These are phyloP conservation scores for Exophiala mesophila DNA, from an alignment of 2,329 filamentous ascomycete genomes.

Conservation along the genomic window DNA sequence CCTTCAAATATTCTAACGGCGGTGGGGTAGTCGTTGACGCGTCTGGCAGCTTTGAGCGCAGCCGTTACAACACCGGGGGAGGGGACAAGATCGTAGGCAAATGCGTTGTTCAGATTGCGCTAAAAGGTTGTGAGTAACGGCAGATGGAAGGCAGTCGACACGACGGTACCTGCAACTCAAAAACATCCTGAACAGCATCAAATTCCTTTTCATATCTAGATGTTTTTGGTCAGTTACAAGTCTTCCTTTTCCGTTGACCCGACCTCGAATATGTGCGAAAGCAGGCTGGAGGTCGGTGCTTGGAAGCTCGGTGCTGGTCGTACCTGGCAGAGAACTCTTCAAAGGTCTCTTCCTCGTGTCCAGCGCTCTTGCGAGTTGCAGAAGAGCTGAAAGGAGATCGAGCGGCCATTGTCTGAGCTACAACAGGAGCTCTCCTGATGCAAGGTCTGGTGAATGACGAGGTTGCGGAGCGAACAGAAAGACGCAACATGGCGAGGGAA, in stretches of 20 bases:
- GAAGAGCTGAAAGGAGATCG: constrained; percentile 40
- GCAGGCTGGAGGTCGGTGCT: neutral
- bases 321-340: constrained; percentile 99
- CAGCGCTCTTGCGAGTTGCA: constrained; percentile 53
- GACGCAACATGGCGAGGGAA: constrained; percentile 64
- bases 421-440: constrained; percentile 24
- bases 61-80: constrained; percentile 85
- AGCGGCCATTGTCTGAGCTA: constrained; percentile 21
- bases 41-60: constrained; percentile 85
- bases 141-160: neutral
- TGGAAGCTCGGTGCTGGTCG: constrained; percentile 27
- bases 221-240: constrained; percentile 5
- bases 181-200: constrained; percentile 93
- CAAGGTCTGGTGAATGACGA: constrained; percentile 24
- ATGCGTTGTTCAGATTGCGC: constrained; percentile 98
- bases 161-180: constrained; percentile 86
- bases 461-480: constrained; percentile 60
- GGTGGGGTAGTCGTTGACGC: constrained; percentile 98
- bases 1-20: constrained; percentile 98
- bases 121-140: constrained; percentile 32
- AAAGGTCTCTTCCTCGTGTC: constrained; percentile 91
- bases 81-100: constrained; percentile 99
- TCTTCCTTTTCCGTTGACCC: too few species aligned
- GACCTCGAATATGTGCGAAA: too few species aligned
- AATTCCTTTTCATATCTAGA: constrained; percentile 98